phyloP scores from a whole-genome alignment of 139 green algal genomes.

The Haematococcus sp. region DNA sequence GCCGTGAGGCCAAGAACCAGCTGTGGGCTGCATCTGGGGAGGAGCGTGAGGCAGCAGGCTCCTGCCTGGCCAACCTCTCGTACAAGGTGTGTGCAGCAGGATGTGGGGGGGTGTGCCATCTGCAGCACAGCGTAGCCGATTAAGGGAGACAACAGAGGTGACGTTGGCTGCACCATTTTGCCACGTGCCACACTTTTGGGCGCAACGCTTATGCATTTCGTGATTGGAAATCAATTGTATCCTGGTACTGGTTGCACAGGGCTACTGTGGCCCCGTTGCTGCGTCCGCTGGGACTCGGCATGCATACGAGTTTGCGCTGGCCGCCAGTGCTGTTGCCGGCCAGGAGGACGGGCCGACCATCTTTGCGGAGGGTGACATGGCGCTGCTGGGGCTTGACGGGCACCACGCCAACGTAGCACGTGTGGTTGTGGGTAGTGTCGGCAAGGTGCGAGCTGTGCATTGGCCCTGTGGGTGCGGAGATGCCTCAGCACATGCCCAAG shows the following conservation, averaged over 20 bases:
- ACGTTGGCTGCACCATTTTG: too few species aligned
- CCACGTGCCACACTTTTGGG: too few species aligned
- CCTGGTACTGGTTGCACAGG: not conserved
- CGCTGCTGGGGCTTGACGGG: conserved; percentile 71
- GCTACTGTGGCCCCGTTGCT: not conserved
- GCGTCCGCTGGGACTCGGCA: not conserved
- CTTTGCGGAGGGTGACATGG: conserved; percentile 51
- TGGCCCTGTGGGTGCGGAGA: conserved; percentile 6
- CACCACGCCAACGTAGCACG: conserved; percentile 27
- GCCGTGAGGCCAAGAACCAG: conserved; percentile 4
- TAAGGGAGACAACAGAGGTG: too few species aligned
- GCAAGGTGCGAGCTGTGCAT: conserved; percentile 7
- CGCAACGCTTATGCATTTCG: too few species aligned
- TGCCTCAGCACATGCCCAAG: not conserved
- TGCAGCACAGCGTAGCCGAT: too few species aligned
- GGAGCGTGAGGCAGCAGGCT: conserved; percentile 45
- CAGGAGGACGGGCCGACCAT: not conserved
- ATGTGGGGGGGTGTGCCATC: too few species aligned
- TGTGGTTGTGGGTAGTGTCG: conserved; percentile 23
- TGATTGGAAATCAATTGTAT: too few species aligned
- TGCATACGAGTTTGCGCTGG: conserved; percentile 29
- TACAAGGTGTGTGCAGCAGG: too few species aligned
- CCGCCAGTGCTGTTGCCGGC: not conserved
- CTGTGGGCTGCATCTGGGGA: conserved; percentile 61
- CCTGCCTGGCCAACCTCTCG: not conserved